Evolutionary conservation across 768 basidiomycete species (phyloP).

Genomic region (Tephrocybe sp.): DNA sequence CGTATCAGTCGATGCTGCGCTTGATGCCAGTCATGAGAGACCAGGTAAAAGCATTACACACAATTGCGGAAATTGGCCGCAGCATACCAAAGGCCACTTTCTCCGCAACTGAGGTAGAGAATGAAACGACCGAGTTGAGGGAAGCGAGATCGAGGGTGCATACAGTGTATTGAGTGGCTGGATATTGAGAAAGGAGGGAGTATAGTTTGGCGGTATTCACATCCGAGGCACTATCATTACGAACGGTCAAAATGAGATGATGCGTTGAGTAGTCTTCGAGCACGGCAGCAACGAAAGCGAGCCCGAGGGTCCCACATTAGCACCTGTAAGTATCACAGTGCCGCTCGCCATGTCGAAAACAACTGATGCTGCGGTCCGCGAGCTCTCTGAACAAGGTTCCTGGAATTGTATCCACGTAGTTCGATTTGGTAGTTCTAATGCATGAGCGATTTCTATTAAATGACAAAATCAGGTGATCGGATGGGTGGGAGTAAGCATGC

Average conservation of each 20-base stretch:
- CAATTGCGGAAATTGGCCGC: not conserved
- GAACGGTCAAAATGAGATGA: conserved; percentile 1
- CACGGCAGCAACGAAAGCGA: conserved; percentile 1
- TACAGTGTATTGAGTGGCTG: not conserved
- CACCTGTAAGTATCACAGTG: conserved; percentile 8
- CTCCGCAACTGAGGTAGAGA: not conserved
- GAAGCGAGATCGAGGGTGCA: conserved; percentile 6
- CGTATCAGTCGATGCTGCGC: conserved; percentile 1
- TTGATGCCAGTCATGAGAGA: conserved; percentile 5
- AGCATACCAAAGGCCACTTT: conserved; percentile 2
- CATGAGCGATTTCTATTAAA: too few relatives aligned
- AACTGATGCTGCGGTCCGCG: too few relatives aligned
- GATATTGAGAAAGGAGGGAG: not conserved
- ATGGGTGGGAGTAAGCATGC: too few relatives aligned
- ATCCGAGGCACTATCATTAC: not conserved
- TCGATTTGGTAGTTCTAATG: too few relatives aligned
- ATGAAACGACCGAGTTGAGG: not conserved
- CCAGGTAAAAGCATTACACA: conserved; percentile 12
- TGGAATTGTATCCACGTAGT: not conserved
- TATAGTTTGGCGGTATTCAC: conserved; percentile 4
- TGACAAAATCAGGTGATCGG: too few relatives aligned
- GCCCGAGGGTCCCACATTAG: conserved; percentile 10
- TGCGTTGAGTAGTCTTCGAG: conserved; percentile 2
- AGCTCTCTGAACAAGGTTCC: too few relatives aligned
- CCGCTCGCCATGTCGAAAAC: conserved; percentile 1